These are phyloP conservation scores for Pleurozium schreberi DNA, from an alignment of 225 moss, liverwort and hornwort genomes.

Conservation along the genomic window DNA sequence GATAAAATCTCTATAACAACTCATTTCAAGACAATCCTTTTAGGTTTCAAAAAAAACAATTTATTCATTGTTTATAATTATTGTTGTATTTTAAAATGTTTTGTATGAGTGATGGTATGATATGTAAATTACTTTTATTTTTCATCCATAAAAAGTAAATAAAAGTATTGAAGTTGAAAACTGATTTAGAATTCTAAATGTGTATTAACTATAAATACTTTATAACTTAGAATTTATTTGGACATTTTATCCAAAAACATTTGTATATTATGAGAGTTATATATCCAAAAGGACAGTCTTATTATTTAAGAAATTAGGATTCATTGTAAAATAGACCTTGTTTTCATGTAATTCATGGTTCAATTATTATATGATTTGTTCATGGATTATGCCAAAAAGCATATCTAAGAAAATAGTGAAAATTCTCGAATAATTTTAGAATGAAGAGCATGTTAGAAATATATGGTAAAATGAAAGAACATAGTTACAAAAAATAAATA, in stretches of 20 bases:
- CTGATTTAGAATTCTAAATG: too few species aligned
- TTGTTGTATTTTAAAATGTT: neutral
- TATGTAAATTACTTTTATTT: neutral
- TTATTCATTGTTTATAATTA: neutral
- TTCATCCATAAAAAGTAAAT: too few species aligned
- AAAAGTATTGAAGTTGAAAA: neutral
- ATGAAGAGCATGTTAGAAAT: neutral
- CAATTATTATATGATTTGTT: neutral
- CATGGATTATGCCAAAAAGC: neutral
- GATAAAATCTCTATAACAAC: neutral
- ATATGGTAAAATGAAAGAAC: neutral
- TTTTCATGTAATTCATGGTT: neutral
- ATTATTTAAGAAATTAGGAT: too few species aligned
- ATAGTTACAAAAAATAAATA: neutral
- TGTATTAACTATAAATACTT: too few species aligned
- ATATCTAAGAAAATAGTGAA: neutral
- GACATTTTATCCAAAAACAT: neutral
- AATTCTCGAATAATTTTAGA: neutral
- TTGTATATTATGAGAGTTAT: neutral
- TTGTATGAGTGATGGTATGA: neutral
- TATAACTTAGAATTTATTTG: fast-evolving
- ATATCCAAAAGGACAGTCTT: neutral
- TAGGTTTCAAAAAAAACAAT: neutral
- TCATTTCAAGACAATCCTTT: neutral
- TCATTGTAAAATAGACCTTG: neutral